Percentiles rank a stretch among this genome's conserved stretches.
Evolutionary conservation across 1,284 basidiomycete genomes (phyloP).

Genomic region (Cystobasidium slooffiae): DNA sequence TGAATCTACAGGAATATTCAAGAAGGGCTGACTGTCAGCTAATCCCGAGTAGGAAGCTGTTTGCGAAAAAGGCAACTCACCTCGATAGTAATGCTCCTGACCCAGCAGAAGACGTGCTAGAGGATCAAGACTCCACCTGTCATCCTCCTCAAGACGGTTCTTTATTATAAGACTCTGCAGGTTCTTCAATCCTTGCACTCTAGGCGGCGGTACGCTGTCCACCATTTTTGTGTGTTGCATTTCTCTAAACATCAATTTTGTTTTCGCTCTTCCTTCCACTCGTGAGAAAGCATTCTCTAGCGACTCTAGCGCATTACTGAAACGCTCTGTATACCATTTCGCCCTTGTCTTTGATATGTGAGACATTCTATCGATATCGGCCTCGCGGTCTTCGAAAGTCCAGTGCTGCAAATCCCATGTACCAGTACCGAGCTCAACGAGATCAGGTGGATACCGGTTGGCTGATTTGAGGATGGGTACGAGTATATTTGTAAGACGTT

Average conservation of each 20-base stretch:
- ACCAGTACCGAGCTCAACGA: conserved; percentile 22
- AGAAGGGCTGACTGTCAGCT: neutral
- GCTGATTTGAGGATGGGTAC: conserved; percentile 8
- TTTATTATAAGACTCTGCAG: conserved; percentile 10
- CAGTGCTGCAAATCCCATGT: conserved; percentile 36
- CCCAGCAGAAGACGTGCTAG: conserved; percentile 22
- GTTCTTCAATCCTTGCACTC: conserved; percentile 33
- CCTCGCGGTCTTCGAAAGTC: conserved; percentile 25
- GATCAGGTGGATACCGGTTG: conserved; percentile 4
- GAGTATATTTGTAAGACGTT: conserved; percentile 14
- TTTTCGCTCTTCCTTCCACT: neutral
- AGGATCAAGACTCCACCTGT: conserved; percentile 19
- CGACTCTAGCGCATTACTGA: neutral
- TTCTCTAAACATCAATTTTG: conserved; percentile 27
- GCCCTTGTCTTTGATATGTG: neutral
- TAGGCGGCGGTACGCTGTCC: conserved; percentile 29
- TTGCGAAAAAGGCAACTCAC: neutral
- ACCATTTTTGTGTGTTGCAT: conserved; percentile 38
- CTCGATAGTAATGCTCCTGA: conserved; percentile 29
- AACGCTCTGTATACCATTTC: conserved; percentile 15
- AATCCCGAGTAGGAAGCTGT: neutral
- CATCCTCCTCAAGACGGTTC: neutral
- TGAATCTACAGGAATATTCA: conserved; percentile 10
- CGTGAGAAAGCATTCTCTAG: conserved; percentile 5
- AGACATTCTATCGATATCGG: conserved; percentile 19